Base-by-base conservation (phyloP, 2,329 filamentous ascomycete genomes). In the Phyllosticta citribraziliensis region DNA sequence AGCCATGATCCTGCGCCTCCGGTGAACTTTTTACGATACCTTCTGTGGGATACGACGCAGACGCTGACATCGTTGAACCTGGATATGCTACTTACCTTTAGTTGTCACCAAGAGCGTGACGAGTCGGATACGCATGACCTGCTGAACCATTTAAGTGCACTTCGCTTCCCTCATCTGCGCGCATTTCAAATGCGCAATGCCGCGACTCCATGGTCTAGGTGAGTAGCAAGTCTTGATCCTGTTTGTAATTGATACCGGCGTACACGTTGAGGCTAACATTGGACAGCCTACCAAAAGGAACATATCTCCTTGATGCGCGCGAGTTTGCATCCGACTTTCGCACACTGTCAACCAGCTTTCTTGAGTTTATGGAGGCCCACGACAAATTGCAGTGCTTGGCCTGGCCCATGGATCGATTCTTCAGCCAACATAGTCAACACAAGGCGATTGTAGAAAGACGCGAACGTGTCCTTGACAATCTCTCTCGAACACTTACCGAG, bases 341-440 rank as follows among this genome's bases (percentile, higher is more conserved):
- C 19, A 19, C 14, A 19, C 53, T 35, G 9, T n/a, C 20, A n/a
- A 35, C 40, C 27, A 55, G 50, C 1, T 74, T 75, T 56, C 65
- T 79, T 2, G 67, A 66, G 0, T 79, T 79, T 57, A 67, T 80
- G 64, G 78, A 79, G 64, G 70, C 70, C 11, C 78, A 80, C 59
- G 66, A 69, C 0, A 75, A 75, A 20, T 66, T 79, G 12, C 69
- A 74, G 56, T 79, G 75, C 57, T 68, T 80, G 14, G 75, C 74
- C 4, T 80, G 77, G 77, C 77, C 77, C 0, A 71, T 79, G 63
- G 74, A 76, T 53, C 70, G 69, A n/a, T 76, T 80, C 67, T 79
- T 78, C 64, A 69, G 69, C 9, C 68, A 72, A 33, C 55, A 47
- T 2, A 66, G 64, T 14, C 67, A 10, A n/a, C 65, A 17, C 27